Base-by-base conservation (phyloP, 2,329 filamentous ascomycete species). In the Scytalidium lignicola region DNA sequence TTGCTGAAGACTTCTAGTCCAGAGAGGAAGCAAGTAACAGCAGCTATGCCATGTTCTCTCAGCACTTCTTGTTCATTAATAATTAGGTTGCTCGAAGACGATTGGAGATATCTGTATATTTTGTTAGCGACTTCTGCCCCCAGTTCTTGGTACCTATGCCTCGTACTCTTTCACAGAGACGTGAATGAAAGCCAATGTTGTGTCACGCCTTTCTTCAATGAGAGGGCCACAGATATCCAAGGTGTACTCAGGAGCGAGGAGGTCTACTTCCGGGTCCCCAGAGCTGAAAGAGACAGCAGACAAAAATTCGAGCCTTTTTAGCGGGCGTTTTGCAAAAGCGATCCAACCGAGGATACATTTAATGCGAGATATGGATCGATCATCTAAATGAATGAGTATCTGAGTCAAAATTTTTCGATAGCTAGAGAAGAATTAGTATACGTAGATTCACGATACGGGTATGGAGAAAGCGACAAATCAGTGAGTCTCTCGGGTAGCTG, bases 321-420 rank as follows among this genome's bases (percentile, higher is more conserved):
- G 53, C 1, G 68, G 68, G 0, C 66, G 54, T 41, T 62, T 66
- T 0, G 68, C 50, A 44, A 66, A 70, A 0, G 67, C 64, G 13
- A 71, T 62, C 68, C 67, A 71, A 2, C 65, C 58, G 2, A 70
- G 46, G 0, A 69, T 59, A 1, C 53, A 60, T 17, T 49, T 55
- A 3, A 69, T 39, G 1, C 67, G 62, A 0, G 51, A 44, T 1
- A 62, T 46, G 0, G 68, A 70, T 2, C 57, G 55, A 0, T 12
- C 1, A 29, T 67, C 62, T 0, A 67, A 48, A 2, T 55, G 50
- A 0, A 46, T 41, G 1, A 63, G 29, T 1, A 66, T 59, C 9
- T 61, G 58, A 0, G 57, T 46, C 2, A 69, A 19, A 8, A 69
- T 62, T 7, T 57, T 54, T 1, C 46, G 51, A 44, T 67, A 69